Base-by-base conservation (phyloP, 2,329 filamentous ascomycete genomes). In the Verticillium albo-atrum region DNA sequence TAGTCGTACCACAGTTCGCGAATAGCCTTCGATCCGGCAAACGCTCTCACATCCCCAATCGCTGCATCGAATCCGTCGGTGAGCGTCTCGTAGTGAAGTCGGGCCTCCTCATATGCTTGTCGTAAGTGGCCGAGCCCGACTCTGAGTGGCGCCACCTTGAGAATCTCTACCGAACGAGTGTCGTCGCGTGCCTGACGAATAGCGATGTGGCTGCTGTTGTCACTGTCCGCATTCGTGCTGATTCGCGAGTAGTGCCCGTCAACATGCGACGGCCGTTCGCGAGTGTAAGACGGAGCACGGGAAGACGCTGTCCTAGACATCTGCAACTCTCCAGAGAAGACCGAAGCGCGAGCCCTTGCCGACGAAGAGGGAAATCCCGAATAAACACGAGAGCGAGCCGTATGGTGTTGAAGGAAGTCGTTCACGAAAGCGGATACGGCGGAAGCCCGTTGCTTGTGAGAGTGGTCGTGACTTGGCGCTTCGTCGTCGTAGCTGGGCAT, bases 1-100 rank as follows among this genome's bases (percentile, higher is more conserved):
- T 63, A 71, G 56, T 65, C 62, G 20, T 60, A 60, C 71, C 71
- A 72, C 23, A 71, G 65, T n/a, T 63, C 64, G 50, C 65, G 63
- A 17, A 71, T 65, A 15, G 66, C 55, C 30, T 60, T 56, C 6
- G 55, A 55, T 23, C 59, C 61, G 52, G 60, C 64, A 58, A 71
- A 71, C 20, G 58, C 50, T 50, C 58, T 66, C 42, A 72, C 62
- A 6, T 30, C 56, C 4, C 62, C 54, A 52, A 70, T 63, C 27
- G 71, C 68, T 1, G 58, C 53, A 12, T 63, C 65, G 54, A 66
- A 72, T 3, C 64, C 61, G 12, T 65, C 55, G 15, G 61, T 63
- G 30, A 71, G 68, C 10, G 14, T 25, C 25, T 60, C 28, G 65
- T 66, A 71, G 57, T 70, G 60, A 6, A 37, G 55, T 26, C 59